Base-by-base conservation (phyloP, 2,329 filamentous ascomycete species). In the Neopestalotiopsis clavispora region DNA sequence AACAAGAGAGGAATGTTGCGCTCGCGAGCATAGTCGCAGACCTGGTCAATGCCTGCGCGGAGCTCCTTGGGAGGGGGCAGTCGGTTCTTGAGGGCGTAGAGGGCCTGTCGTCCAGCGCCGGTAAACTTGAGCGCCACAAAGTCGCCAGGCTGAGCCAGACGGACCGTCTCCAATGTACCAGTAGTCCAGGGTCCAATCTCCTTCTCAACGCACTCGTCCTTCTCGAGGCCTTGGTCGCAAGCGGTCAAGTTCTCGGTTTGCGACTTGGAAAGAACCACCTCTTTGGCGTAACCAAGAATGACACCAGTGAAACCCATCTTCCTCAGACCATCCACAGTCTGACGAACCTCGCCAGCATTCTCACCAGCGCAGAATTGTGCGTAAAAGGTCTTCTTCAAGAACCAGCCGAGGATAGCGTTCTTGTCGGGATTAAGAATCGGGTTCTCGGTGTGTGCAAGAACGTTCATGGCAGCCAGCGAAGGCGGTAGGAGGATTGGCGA, bases 301-400 rank as follows among this genome's bases (percentile, higher is more conserved):
- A 97, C 92, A 13, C 94, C 95, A 30, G 88, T 89, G 77, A 94
- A 97, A 1, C 95, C 95, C 59, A 95, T 89, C 40, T 84, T 79
- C 79, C 94, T 93, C 10, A 97, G 84, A 1, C 85, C 83, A 1
- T 85, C 77, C 38, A 94, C 88, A 0, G 92, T 94, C 38, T 78
- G 80, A 57, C 84, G 83, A 1, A 97, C 91, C 79, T 97, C 93
- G 1, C 78, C 75, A 0, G 87, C 84, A 63, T 88, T 92, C 80
- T 94, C 92, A 34, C 95, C 95, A 0, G 93, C 94, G 79, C 95
- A 98, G 80, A 97, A 98, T 75, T 98, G 95, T 30, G 90, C 90
- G 78, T 97, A 97, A 75, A 97, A 94, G 0, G 94, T 97, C 77
- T 90, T 88, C 78, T 94, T 94, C 64, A 97, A 84, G 57, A 94